Evolutionary conservation across 2,329 filamentous ascomycete genomes (phyloP).

Genomic region (Pseudogymnoascus sp.): DNA sequence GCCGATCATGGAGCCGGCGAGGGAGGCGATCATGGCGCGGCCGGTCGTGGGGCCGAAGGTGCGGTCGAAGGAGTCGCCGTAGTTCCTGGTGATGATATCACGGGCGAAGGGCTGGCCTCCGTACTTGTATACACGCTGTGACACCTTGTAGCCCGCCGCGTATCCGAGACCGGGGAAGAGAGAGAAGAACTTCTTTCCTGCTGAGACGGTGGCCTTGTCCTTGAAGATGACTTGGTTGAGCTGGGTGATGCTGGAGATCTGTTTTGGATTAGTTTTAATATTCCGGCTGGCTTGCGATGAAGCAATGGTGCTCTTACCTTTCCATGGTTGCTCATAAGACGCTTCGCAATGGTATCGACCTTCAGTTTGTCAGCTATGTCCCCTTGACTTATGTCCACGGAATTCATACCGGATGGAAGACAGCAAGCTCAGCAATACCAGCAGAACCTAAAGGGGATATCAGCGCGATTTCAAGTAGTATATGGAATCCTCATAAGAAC

Average conservation of each 20-base stretch:
- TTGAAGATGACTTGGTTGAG: constrained; percentile 93
- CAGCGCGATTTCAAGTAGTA: constrained; percentile 11
- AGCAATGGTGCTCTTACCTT: constrained; percentile 42
- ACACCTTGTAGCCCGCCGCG: constrained; percentile 91
- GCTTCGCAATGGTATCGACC: constrained; percentile 98
- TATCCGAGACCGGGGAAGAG: constrained; percentile 96
- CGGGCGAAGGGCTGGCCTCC: constrained; percentile 92
- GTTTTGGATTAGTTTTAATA: constrained; percentile 16
- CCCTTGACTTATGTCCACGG: constrained; percentile 9
- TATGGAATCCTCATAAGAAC: constrained; percentile 17
- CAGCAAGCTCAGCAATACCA: constrained; percentile 83
- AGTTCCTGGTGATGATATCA: constrained; percentile 75
- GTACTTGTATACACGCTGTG: constrained; percentile 98
- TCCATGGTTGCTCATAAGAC: constrained; percentile 96
- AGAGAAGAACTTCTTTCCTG: constrained; percentile 77
- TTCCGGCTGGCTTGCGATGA: constrained; percentile 13
- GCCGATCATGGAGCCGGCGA: constrained; percentile 87
- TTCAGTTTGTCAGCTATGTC: constrained; percentile 34
- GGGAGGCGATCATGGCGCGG: constrained; percentile 97
- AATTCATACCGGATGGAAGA: constrained; percentile 75
- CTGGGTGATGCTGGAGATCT: constrained; percentile 53
- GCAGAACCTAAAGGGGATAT: constrained; percentile 61
- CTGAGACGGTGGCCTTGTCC: constrained; percentile 67
- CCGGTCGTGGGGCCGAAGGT: constrained; percentile 94
- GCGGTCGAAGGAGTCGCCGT: constrained; percentile 75